Evolutionary conservation across 148 eudicot species (phyloP).

Genomic region (Agrostemma githago): DNA sequence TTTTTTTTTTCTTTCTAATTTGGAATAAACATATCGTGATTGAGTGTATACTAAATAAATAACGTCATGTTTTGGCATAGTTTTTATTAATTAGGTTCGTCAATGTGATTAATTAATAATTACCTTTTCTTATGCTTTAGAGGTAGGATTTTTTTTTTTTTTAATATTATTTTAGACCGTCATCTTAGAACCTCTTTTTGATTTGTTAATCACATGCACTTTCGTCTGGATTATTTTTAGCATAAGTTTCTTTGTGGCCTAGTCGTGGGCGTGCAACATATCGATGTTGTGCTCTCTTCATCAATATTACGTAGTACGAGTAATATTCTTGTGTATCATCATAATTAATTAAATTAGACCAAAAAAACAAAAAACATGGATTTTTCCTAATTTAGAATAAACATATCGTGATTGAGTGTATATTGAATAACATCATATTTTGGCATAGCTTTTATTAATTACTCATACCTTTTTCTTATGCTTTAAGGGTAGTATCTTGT

Average conservation of each 20-base stretch:
- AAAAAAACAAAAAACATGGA: too few relatives aligned
- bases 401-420: neutral
- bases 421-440: neutral
- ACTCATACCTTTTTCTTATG: neutral
- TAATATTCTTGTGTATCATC: slow-evolving; percentile 3
- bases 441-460: neutral
- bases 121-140: neutral
- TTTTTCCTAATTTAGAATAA: neutral
- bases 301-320: neutral
- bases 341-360: slow-evolving; percentile 1
- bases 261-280: neutral
- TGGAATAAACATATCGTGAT: neutral
- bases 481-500: neutral
- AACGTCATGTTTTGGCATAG: neutral
- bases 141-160: neutral
- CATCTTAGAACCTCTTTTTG: too few relatives aligned
- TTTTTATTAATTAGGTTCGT: neutral
- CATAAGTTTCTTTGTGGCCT: neutral
- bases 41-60: neutral
- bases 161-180: too few relatives aligned
- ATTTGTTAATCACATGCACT: too few relatives aligned
- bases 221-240: neutral
- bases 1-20: neutral
- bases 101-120: neutral
- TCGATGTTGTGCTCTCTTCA: slow-evolving; percentile 9